phyloP scores from a whole-genome alignment of 192 early-diverging fungal genomes.

The Umbelopsis isabellina region DNA sequence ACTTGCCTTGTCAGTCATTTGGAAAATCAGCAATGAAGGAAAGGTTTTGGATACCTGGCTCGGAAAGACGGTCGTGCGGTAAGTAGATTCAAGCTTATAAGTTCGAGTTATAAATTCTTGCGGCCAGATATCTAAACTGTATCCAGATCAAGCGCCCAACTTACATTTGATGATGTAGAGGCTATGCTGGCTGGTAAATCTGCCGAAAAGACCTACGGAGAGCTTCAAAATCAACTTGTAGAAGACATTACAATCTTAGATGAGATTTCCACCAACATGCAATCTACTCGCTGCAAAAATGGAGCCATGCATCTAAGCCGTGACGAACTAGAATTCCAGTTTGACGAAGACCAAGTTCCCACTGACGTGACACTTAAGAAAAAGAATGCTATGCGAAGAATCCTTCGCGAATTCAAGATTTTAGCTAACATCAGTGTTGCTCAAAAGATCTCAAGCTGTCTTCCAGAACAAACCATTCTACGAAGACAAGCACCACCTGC shows the following conservation, averaged over 20 bases:
- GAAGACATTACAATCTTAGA: slow-evolving; percentile 31
- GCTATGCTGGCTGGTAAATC: slow-evolving; percentile 22
- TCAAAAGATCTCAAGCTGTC: slow-evolving; percentile 81
- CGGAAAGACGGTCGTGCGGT: slow-evolving; percentile 54
- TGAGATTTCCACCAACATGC: slow-evolving; percentile 75
- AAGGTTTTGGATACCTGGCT: slow-evolving; percentile 78
- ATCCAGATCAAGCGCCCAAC: slow-evolving; percentile 76
- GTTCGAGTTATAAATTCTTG: neutral
- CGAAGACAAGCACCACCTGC: slow-evolving; percentile 79
- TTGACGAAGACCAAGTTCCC: slow-evolving; percentile 83
- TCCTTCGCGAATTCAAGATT: slow-evolving; percentile 97
- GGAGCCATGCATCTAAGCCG: slow-evolving; percentile 88
- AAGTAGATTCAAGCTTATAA: slow-evolving; percentile 11
- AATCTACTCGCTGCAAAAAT: slow-evolving; percentile 69
- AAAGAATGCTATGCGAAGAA: slow-evolving; percentile 80
- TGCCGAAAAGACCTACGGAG: neutral
- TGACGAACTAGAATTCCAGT: slow-evolving; percentile 86
- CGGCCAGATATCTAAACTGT: slow-evolving; percentile 41
- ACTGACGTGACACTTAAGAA: slow-evolving; percentile 81
- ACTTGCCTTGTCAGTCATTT: slow-evolving; percentile 75
- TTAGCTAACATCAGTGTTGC: slow-evolving; percentile 95
- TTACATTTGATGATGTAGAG: slow-evolving; percentile 67
- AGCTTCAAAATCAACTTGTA: slow-evolving; percentile 2
- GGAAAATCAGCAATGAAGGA: slow-evolving; percentile 91
- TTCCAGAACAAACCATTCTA: slow-evolving; percentile 92